Conservation (phyloP, 179 eudicot genomes). For the Spergularia azorica region DNA sequence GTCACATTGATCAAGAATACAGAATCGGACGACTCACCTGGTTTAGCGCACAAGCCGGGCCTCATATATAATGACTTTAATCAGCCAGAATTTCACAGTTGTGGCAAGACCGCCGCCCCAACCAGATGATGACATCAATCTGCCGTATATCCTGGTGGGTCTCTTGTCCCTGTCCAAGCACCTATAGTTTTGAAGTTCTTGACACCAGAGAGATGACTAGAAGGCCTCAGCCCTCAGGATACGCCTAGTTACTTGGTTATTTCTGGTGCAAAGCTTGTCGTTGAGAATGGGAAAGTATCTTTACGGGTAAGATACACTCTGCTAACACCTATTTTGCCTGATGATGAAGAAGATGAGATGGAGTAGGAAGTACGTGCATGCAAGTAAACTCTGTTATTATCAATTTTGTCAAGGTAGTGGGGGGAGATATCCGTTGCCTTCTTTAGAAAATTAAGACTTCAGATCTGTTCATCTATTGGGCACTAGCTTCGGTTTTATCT, state of each 20-base stretch:
- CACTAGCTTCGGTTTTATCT: too few relatives aligned
- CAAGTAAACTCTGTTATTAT: not conserved
- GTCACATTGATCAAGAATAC: conserved; percentile 58
- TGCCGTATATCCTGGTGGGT: conserved; percentile 95
- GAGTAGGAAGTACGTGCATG: conserved; percentile 18
- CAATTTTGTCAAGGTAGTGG: not conserved
- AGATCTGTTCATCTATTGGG: too few relatives aligned
- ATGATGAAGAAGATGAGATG: conserved; percentile 51
- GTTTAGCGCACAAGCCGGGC: conserved; percentile 83
- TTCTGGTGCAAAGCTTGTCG: conserved; percentile 85
- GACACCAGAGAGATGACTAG: conserved; percentile 91
- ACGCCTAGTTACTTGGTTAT: conserved; percentile 96
- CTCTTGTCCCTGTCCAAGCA: conserved; percentile 83
- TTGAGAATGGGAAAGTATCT: conserved; percentile 88
- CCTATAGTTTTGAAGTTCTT: conserved; percentile 74
- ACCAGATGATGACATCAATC: conserved; percentile 97
- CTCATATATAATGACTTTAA: conserved; percentile 69
- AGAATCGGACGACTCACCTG: conserved; percentile 93
- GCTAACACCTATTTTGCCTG: conserved; percentile 69
- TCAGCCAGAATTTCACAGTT: conserved; percentile 78
- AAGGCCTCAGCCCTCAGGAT: conserved; percentile 70
- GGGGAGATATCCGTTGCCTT: too few relatives aligned
- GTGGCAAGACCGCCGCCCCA: conserved; percentile 71
- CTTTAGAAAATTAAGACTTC: not conserved
- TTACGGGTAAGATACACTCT: conserved; percentile 78